A percentile compares a stretch with the other conserved stretches of the same genome.
Evolutionary conservation across 352 stramenopile species (phyloP).

Genomic region (Aphanomyces invadans): DNA sequence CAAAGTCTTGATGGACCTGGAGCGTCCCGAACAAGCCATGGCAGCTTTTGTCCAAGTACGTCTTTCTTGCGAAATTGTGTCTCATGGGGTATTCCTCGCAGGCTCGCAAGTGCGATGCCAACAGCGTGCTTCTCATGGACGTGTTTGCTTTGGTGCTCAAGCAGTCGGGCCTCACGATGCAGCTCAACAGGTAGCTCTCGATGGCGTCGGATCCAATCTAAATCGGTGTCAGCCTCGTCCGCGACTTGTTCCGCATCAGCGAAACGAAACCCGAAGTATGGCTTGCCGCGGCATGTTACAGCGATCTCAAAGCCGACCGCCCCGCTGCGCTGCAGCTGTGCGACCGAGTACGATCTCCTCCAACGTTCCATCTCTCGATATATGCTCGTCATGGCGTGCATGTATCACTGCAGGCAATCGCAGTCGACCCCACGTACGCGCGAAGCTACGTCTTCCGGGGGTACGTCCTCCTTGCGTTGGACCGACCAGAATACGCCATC

Average conservation of each 20-base stretch:
- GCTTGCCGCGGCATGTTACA: conserved; percentile 69
- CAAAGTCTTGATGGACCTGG: conserved; percentile 52
- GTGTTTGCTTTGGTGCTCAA: conserved; percentile 52
- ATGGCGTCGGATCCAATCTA: not conserved
- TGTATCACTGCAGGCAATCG: conserved; percentile 31
- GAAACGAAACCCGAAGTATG: conserved; percentile 46
- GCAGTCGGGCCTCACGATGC: conserved; percentile 36
- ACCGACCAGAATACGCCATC: conserved; percentile 56
- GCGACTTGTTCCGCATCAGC: conserved; percentile 60
- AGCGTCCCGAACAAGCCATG: conserved; percentile 26
- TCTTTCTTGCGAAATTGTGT: conserved; percentile 2
- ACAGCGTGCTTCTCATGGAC: conserved; percentile 60
- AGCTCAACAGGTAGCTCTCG: conserved; percentile 37
- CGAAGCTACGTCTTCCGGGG: conserved; percentile 55
- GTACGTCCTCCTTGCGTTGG: conserved; percentile 46
- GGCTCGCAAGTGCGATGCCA: conserved; percentile 54
- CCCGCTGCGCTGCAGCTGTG: conserved; percentile 64
- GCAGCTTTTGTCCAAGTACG: not conserved
- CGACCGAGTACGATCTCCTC: conserved; percentile 31
- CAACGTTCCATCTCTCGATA: not conserved
- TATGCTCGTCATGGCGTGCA: not conserved
- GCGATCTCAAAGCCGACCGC: conserved; percentile 61
- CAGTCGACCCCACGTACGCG: conserved; percentile 33
- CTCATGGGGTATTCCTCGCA: conserved; percentile 44
- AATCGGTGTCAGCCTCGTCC: conserved; percentile 33